Base-by-base conservation (phyloP, 1,139 yeast species). In the Suhomyces choctaworum region DNA sequence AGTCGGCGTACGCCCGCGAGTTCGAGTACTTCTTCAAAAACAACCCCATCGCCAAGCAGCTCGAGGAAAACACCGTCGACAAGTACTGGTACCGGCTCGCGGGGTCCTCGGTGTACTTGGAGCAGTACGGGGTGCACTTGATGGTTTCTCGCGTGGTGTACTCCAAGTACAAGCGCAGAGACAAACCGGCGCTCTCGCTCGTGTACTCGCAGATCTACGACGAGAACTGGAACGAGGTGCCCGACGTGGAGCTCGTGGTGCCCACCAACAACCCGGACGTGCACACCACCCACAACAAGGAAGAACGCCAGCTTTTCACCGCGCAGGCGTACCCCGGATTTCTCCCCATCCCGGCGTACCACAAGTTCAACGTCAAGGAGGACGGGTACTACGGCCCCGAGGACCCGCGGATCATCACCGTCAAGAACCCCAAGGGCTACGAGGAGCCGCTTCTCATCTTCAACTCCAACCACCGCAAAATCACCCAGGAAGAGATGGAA, bases 191-290 rank as follows among this genome's bases (percentile, higher is more conserved):
- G 4, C 25, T 66, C 3, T 63, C 70, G 16, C 48, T 66, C 16
- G 50, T 70, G 14, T 71, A 73, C 44, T 62, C 68, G 5, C 80
- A 76, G 48, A 40, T 72, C 4, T 76, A 54, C 51, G 74, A 73
- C 45, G 47, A 56, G 17, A 48, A 69, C 32, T 76, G 80, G 80
- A 54, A 64, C 13, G 79, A 74, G 50, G 45, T 73, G 15, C 48
- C 50, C 16, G 58, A 54, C 20, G 55, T 62, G 6, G 54, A 60
- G 27, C 44, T 67, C 29, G 52, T 64, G 8, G 60, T 67, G 0
- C 74, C 73, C 29, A 39, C 41, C 15, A 46, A 45, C 22, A 37
- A 38, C 20, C 34, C 38, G 14, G 38, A 35, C 16, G 21, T 35
- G 12, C 31, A 31, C 12, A 21, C 25, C 20, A 10, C 4, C 11